Conservation (phyloP, 352 stramenopile genomes). For the Pythium dissotocum region DNA sequence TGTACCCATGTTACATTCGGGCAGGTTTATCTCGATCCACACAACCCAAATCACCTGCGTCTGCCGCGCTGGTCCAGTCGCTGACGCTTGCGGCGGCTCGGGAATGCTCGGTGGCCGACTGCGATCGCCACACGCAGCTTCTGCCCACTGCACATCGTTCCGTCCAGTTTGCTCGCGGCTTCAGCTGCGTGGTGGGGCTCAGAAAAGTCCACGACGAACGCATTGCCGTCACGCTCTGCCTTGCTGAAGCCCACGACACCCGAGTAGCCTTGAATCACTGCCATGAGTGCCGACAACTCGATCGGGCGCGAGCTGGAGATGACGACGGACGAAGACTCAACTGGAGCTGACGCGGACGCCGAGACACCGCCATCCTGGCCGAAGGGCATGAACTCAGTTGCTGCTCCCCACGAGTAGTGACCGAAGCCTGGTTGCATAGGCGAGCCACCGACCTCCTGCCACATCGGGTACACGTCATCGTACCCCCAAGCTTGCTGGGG, state of each 20-base stretch:
- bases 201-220: slow-evolving; percentile 58
- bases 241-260: slow-evolving; percentile 62
- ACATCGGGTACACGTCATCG: slow-evolving; percentile 13
- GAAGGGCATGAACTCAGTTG: not conserved
- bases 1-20: not conserved
- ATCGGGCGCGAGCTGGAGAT: slow-evolving; percentile 53
- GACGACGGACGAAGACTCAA: slow-evolving; percentile 32
- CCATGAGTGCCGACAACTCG: slow-evolving; percentile 49
- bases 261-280: slow-evolving; percentile 44
- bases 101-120: slow-evolving; percentile 24
- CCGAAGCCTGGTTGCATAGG: slow-evolving; percentile 13
- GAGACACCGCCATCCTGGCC: not conserved
- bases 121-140: slow-evolving; percentile 46
- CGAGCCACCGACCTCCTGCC: slow-evolving; percentile 4
- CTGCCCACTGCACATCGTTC: slow-evolving; percentile 47
- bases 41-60: slow-evolving; percentile 31
- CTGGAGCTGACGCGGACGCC: not conserved
- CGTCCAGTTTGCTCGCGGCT: slow-evolving; percentile 51
- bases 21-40: not conserved
- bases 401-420: slow-evolving; percentile 9
- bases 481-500: slow-evolving; percentile 16
- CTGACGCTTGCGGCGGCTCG: slow-evolving; percentile 68
- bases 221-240: slow-evolving; percentile 32
- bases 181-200: slow-evolving; percentile 40
- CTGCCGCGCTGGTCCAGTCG: slow-evolving; percentile 52